phyloP scores from a whole-genome alignment of 805 yeast species.

The Wickerhamomyces xylosicus region DNA sequence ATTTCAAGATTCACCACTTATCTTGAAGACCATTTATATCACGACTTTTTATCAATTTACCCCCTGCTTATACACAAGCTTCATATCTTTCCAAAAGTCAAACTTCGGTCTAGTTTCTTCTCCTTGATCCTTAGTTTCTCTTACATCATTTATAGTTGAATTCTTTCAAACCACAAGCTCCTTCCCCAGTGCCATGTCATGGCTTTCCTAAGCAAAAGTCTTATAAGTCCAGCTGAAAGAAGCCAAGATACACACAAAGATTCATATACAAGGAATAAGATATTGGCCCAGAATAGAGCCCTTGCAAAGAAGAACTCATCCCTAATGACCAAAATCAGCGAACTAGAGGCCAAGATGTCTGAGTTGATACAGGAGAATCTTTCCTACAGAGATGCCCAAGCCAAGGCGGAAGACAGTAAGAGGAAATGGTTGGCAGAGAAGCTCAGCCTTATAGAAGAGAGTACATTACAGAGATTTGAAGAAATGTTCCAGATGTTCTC shows the following conservation, averaged over 20 bases:
- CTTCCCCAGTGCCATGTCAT: slow-evolving; percentile 16
- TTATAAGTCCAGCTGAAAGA: slow-evolving; percentile 9
- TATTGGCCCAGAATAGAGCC: slow-evolving; percentile 34
- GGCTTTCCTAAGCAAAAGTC: slow-evolving; percentile 15
- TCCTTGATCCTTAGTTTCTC: too few relatives aligned
- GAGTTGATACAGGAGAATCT: slow-evolving; percentile 42
- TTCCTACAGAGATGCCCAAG: slow-evolving; percentile 26
- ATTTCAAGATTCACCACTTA: too few relatives aligned
- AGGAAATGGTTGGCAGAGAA: slow-evolving; percentile 27
- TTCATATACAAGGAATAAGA: slow-evolving; percentile 16
- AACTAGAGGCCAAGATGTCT: slow-evolving; percentile 40
- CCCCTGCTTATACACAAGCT: too few relatives aligned
- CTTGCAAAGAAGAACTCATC: slow-evolving; percentile 49
- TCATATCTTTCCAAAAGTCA: too few relatives aligned
- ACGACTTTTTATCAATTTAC: too few relatives aligned
- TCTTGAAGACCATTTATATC: too few relatives aligned
- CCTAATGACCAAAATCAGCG: slow-evolving; percentile 38
- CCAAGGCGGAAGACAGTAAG: slow-evolving; percentile 20
- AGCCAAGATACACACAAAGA: slow-evolving; percentile 3
- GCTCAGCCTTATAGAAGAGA: slow-evolving; percentile 29
- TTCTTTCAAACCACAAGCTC: too few relatives aligned
- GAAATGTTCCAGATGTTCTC: slow-evolving; percentile 35
- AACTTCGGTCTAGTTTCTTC: too few relatives aligned
- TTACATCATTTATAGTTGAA: too few relatives aligned
- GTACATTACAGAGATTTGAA: slow-evolving; percentile 30